These are phyloP conservation scores for Paragyromitra xinjiangensis DNA, from an alignment of 495 filamentous ascomycete species.

Conservation along the genomic window DNA sequence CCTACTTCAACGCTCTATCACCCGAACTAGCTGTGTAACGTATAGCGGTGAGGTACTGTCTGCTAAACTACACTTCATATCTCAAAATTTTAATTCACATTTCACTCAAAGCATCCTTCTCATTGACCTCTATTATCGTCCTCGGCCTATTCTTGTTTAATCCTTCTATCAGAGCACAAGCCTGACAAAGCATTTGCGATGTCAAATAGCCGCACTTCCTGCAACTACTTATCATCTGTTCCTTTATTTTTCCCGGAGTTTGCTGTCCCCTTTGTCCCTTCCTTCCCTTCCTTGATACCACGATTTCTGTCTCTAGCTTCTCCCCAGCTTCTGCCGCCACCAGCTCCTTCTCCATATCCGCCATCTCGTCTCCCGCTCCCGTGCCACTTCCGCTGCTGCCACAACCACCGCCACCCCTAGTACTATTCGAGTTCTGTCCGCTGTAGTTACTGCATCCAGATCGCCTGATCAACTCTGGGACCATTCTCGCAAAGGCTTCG, in stretches of 20 bases:
- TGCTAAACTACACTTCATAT: background rate
- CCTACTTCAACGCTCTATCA: too few relatives aligned
- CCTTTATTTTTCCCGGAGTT: conserved; percentile 26
- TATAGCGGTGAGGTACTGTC: background rate
- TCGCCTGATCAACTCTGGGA: conserved; percentile 64
- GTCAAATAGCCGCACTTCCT: conserved; percentile 93
- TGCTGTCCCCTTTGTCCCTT: conserved; percentile 50
- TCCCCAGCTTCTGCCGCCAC: conserved; percentile 71
- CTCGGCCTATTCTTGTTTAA: conserved; percentile 90
- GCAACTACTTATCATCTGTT: conserved; percentile 84
- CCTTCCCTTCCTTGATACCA: conserved; percentile 57
- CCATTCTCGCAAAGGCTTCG: conserved; percentile 91
- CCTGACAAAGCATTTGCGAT: conserved; percentile 93
- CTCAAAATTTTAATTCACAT: background rate
- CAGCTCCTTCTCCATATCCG: conserved; percentile 85
- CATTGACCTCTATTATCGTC: conserved; percentile 71
- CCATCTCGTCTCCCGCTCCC: conserved; percentile 79
- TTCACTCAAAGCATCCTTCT: conserved; percentile 40
- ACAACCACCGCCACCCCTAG: conserved; percentile 71
- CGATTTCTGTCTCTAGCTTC: conserved; percentile 76
- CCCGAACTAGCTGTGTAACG: too few relatives aligned
- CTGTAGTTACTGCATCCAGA: conserved; percentile 31
- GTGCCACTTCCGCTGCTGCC: conserved; percentile 71
- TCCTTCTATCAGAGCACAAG: conserved; percentile 87
- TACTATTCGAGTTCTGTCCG: conserved; percentile 24